phyloP scores from a whole-genome alignment of 345 rosid genomes.

The Pseudoturritis turrita region DNA sequence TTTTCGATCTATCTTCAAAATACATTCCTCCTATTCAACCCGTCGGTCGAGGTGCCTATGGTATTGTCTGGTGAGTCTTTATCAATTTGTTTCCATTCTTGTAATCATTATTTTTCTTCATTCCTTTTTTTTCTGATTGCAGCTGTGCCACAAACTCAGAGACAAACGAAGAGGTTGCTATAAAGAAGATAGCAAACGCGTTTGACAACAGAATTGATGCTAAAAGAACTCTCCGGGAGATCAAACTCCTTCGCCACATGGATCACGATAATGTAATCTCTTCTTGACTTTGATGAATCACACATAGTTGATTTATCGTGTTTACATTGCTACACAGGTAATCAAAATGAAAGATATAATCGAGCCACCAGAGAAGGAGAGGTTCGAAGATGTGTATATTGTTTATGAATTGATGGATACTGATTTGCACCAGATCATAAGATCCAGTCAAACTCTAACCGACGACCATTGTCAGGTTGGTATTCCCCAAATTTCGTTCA shows the following conservation, averaged over 20 bases:
- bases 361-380: slow-evolving; percentile 58
- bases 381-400: slow-evolving; percentile 82
- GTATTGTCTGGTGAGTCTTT: slow-evolving; percentile 72
- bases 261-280: slow-evolving; percentile 72
- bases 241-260: slow-evolving; percentile 89
- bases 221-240: slow-evolving; percentile 86
- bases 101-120: background rate
- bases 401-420: slow-evolving; percentile 93
- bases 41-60: slow-evolving; percentile 84
- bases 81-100: background rate
- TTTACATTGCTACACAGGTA: slow-evolving; percentile 39
- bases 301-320: background rate
- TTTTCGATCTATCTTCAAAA: slow-evolving; percentile 63
- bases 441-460: slow-evolving; percentile 68
- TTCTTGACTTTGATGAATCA: background rate
- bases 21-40: slow-evolving; percentile 84
- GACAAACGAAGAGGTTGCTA: slow-evolving; percentile 82
- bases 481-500: background rate
- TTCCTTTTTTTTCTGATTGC: background rate
- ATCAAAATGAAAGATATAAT: slow-evolving; percentile 85
- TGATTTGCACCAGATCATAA: slow-evolving; percentile 82
- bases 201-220: slow-evolving; percentile 92
- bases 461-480: slow-evolving; percentile 90
- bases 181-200: slow-evolving; percentile 88
- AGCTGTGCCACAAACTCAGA: slow-evolving; percentile 77